Base-by-base conservation (phyloP, 2,329 filamentous ascomycete genomes). In the Curvularia sp. region DNA sequence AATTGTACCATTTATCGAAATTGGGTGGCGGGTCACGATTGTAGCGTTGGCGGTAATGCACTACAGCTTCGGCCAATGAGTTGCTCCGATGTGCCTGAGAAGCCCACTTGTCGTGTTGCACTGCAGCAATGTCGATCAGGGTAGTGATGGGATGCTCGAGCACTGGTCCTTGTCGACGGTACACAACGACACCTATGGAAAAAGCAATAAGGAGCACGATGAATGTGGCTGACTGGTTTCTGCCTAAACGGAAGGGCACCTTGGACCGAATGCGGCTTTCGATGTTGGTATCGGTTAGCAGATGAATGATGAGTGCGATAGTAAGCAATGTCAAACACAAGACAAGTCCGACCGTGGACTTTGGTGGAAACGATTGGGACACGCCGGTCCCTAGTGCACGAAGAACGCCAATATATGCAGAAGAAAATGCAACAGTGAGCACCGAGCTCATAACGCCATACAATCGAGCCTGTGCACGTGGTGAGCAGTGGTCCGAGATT, bases 1-100 rank as follows among this genome's bases (percentile, higher is more conserved):
- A 87, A 36, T 81, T 70, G 65, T 84, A 87, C 86, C 86, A 88
- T 56, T 80, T 76, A 60, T 87, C 83, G 62, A 88, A 88, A 12
- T 82, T 81, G 9, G 86, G 85, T 25, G 86, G 86, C 1, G 86
- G 86, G 59, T 82, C 78, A 52, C 82, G 80, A 2, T 77, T 71
- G 65, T 87, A 86, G 60, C 84, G 80, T 49, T 75, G 71, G 42
- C 76, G 79, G 69, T 88, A 88, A 38, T 82, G 77, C 19, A 72
- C 61, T 6, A 84, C 81, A 25, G 84, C 84, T 57, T 83, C 79
- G 30, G 74, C 67, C 1, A 87, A 71, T 10, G 75, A 82, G 15
- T 72, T 76, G 67, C 83, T 86, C 38, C 70, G 71, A 23, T 78
- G 76, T 10, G 84, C 81, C 60, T 83, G 78, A 12, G 75, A 74